Conservation (phyloP, 176 grass and related monocot genomes). For the Saccharum officinarum region DNA sequence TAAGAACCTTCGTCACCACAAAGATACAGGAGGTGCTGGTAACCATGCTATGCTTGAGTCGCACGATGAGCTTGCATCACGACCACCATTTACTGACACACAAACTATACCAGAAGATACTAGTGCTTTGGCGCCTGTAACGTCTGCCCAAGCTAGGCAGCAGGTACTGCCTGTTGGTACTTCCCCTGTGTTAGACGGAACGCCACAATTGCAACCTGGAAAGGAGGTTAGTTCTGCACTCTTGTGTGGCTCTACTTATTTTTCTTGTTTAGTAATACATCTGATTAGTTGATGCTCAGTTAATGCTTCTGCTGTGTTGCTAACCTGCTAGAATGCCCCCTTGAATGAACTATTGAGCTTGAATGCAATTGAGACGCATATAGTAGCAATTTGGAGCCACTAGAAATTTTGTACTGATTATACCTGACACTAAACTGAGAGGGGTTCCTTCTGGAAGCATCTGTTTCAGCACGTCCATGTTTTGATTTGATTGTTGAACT, state of each 20-base stretch:
- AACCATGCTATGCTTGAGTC: conserved; percentile 30
- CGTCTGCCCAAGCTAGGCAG: conserved; percentile 25
- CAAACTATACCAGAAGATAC: conserved; percentile 36
- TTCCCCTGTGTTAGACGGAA: conserved; percentile 41
- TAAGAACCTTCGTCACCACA: conserved; percentile 37
- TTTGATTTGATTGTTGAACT: conserved; percentile 10
- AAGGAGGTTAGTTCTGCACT: conserved; percentile 43
- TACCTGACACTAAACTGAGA: not conserved
- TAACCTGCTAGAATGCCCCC: not conserved
- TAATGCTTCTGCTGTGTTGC: conserved; percentile 11
- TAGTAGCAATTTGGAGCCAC: not conserved
- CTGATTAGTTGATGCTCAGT: not conserved
- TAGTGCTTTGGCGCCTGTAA: conserved; percentile 28
- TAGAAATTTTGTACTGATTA: not conserved
- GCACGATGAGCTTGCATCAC: conserved; percentile 20
- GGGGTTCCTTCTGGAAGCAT: not conserved
- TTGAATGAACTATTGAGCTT: conserved; percentile 24
- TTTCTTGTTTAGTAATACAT: not conserved
- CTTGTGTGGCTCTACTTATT: not conserved
- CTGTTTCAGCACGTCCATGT: not conserved
- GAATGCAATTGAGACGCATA: not conserved
- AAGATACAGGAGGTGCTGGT: conserved; percentile 23
- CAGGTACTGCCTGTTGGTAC: conserved; percentile 35
- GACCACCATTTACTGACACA: conserved; percentile 19
- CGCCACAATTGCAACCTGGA: conserved; percentile 24